Percentiles rank a stretch among this genome's conserved stretches.
These are phyloP conservation scores for Kingdonia uniflora DNA, from an alignment of 164 flowering plant species.

Conservation along the genomic window DNA sequence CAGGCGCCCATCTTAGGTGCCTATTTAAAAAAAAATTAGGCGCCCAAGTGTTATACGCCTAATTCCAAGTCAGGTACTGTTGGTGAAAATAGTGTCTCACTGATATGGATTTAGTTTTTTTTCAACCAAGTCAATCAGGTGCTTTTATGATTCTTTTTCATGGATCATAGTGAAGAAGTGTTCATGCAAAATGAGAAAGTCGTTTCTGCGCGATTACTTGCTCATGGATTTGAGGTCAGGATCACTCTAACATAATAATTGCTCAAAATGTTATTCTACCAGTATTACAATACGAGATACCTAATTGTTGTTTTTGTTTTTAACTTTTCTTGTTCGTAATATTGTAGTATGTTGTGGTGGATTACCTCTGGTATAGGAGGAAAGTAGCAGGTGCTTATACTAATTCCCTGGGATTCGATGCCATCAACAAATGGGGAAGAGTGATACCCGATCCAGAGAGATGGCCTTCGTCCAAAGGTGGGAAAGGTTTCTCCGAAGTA, in stretches of 20 bases:
- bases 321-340: no score
- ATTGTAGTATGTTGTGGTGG: conserved; percentile 94
- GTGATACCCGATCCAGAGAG: conserved; percentile 75
- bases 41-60: no score
- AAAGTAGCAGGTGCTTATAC: conserved; percentile 48
- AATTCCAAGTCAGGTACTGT: no score
- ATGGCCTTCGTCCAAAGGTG: conserved; percentile 80
- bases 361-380: conserved; percentile 89
- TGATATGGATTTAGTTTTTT: no score
- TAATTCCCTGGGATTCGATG: conserved; percentile 76
- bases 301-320: neutral
- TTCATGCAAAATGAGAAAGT: conserved; percentile 63
- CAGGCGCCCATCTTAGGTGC: no score
- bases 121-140: no score
- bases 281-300: neutral
- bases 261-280: neutral
- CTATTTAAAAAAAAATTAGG: no score
- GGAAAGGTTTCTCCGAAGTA: conserved; percentile 70
- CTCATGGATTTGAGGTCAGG: conserved; percentile 70
- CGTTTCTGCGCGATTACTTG: conserved; percentile 35
- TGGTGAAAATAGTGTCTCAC: no score
- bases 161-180: conserved; percentile 76
- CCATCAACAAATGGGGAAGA: conserved; percentile 94
- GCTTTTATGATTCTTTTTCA: conserved; percentile 85
- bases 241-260: neutral